Evolutionary conservation across 2,329 filamentous ascomycete genomes (phyloP).

Genomic region (Penicillium sp.): DNA sequence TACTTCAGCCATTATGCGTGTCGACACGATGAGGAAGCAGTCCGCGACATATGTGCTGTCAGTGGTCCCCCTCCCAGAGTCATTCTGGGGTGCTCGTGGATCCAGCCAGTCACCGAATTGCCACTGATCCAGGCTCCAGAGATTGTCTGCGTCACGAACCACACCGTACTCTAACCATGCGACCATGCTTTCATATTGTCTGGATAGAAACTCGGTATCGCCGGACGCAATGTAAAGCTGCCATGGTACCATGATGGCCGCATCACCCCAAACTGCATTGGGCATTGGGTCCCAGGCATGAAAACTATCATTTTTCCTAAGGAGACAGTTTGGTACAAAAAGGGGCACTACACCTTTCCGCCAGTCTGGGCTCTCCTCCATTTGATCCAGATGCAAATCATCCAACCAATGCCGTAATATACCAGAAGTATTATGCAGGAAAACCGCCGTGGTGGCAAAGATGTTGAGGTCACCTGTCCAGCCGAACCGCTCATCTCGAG

Average conservation of each 20-base stretch:
- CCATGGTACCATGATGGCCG: constrained; percentile 11
- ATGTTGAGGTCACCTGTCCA: constrained; percentile 59
- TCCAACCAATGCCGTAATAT: constrained; percentile 57
- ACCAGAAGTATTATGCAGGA: constrained; percentile 57
- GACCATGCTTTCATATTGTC: constrained; percentile 13
- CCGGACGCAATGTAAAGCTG: constrained; percentile 11
- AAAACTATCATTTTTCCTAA: no score
- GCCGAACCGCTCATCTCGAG: constrained; percentile 59
- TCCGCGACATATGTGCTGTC: constrained; percentile 14
- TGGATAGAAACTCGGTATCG: constrained; percentile 3
- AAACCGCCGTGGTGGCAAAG: constrained; percentile 57
- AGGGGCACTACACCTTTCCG: constrained; percentile 7
- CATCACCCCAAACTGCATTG: constrained; percentile 16
- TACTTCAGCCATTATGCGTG: constrained; percentile 35
- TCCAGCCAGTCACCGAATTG: constrained; percentile 25
- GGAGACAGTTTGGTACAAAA: neutral
- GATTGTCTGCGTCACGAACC: constrained; percentile 6
- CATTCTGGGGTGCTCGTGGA: constrained; percentile 11
- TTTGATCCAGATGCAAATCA: constrained; percentile 48
- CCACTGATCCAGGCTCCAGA: constrained; percentile 10
- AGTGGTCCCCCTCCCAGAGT: constrained; percentile 5
- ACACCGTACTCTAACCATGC: constrained; percentile 12
- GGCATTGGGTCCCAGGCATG: constrained; percentile 11
- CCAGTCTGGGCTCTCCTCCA: neutral
- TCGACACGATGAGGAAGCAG: constrained; percentile 12